A percentile compares a stretch with the other conserved stretches of the same genome.
These are phyloP conservation scores for Beauveria brongniartii DNA, from an alignment of 2,329 filamentous ascomycete species.

Conservation along the genomic window DNA sequence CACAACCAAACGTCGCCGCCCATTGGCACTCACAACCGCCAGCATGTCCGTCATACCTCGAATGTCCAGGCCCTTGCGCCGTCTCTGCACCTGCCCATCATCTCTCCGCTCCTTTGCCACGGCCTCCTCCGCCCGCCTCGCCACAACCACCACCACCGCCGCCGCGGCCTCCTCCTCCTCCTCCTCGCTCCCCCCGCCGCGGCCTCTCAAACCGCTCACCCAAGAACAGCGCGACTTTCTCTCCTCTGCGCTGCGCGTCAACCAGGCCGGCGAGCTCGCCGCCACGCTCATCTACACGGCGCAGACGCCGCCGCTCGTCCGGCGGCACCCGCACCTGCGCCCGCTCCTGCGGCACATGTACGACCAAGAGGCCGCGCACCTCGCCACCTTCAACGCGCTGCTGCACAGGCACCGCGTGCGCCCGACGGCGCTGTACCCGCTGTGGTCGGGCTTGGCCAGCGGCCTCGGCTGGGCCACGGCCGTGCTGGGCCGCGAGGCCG, in stretches of 20 bases:
- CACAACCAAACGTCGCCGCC: background rate
- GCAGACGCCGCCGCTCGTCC: constrained; percentile 74
- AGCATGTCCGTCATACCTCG: constrained; percentile 16
- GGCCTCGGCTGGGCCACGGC: constrained; percentile 85
- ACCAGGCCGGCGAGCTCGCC: constrained; percentile 96
- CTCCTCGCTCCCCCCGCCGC: constrained; percentile 16
- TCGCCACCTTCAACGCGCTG: constrained; percentile 75
- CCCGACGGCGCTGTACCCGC: constrained; percentile 83
- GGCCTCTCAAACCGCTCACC: constrained; percentile 53
- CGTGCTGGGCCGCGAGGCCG: constrained; percentile 80
- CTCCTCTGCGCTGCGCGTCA: constrained; percentile 81
- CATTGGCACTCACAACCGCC: background rate
- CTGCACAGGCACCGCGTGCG: constrained; percentile 82
- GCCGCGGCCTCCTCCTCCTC: background rate
- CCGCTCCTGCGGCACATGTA: constrained; percentile 97
- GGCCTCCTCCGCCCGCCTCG: background rate
- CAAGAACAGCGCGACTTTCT: constrained; percentile 66
- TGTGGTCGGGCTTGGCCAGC: constrained; percentile 77
- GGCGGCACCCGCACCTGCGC: constrained; percentile 76
- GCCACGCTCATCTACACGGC: constrained; percentile 89
- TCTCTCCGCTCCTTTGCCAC: background rate
- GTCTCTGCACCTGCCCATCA: constrained; percentile 1
- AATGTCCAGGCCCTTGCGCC: constrained; percentile 12
- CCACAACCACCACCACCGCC: background rate
- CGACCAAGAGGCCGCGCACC: constrained; percentile 86